Evolutionary conservation across 2,329 filamentous ascomycete species (phyloP), one percentile per base, ranked within the genome.

Genomic region (Colletotrichum viniferum): DNA sequence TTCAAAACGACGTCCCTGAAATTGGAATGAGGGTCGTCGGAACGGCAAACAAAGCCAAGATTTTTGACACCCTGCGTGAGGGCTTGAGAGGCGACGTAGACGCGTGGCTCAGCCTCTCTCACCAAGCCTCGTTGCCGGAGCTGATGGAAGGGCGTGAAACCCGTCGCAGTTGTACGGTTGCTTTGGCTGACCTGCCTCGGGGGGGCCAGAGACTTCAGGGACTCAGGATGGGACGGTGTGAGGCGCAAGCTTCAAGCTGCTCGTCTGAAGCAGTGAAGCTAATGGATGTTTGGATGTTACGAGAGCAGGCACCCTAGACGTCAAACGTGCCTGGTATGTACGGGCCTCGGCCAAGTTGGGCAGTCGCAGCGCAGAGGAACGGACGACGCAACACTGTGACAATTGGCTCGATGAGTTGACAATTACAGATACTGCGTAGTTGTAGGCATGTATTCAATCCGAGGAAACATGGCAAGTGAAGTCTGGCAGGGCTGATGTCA

Each of bases 91-190:
- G 36, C 62, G 24, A 65, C 62, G 74, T 71, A 66, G 61, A 76
- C 65, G 58, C 30, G 71, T 74, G 74, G 74, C 74, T 76, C 48
- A 76, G 74, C 32, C 65, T 62, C 52, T 28, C 28, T 67, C 74
- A 52, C 43, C 71, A 74, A 76, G 74, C 71, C 74, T 76, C 62
- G 71, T 62, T 32, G 65, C 55, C 48, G 34, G 56, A 69, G 69
- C 73, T 69, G 69, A 67, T n/a, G 52, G 30, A 68, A 18, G 21
- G 52, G 64, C n/a, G 26, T 58, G 65, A 43, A 68, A 68, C 21
- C 52, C 32, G 65, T 58, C 52, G 36, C 36, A 65, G 48, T 56
- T 55, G 43, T 52, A n/a, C 13, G 43, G n/a, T 52, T 12, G 43
- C 43, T 52, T 52, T 52, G n/a, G 43, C 43, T 48, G 43, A 48